Conservation (phyloP, 371 early-diverging fungal species). For the Mortierella sp. region DNA sequence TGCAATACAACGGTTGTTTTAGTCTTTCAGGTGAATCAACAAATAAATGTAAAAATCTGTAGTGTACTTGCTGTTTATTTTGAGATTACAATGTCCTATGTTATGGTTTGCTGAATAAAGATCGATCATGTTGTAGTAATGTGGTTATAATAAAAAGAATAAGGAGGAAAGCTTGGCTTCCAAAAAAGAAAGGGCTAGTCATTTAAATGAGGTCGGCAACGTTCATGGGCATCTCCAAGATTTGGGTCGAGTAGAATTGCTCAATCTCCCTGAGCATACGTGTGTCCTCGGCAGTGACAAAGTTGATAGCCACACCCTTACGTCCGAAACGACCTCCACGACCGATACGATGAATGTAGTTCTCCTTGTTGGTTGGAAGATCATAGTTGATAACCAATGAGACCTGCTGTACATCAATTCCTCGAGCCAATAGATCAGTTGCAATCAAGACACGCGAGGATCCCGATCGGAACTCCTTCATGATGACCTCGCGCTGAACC, state of each 20-base stretch:
- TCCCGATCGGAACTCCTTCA: slow-evolving; percentile 97
- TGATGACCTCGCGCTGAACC: slow-evolving; percentile 95
- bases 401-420: slow-evolving; percentile 99
- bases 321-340: slow-evolving; percentile 99
- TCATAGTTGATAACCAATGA: slow-evolving; percentile 99
- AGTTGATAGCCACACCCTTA: slow-evolving; percentile 99
- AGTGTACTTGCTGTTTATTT: background rate
- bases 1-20: too few relatives aligned
- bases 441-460: slow-evolving; percentile 97
- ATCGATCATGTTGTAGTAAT: background rate
- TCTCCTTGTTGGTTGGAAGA: slow-evolving; percentile 96
- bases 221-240: slow-evolving; percentile 96
- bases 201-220: slow-evolving; percentile 83
- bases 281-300: slow-evolving; percentile 96
- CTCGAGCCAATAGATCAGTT: slow-evolving; percentile 98
- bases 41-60: background rate
- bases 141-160: background rate
- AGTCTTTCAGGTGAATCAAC: too few relatives aligned
- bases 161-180: background rate
- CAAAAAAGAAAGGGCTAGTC: background rate
- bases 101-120: too few relatives aligned
- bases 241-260: slow-evolving; percentile 98
- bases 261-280: slow-evolving; percentile 92
- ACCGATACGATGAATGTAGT: slow-evolving; percentile 99
- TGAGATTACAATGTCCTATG: background rate